A percentile compares a stretch with the other conserved stretches of the same genome.
These are phyloP conservation scores for Fraxinus baroniana DNA, from an alignment of 305 asterid genomes.

Conservation along the genomic window DNA sequence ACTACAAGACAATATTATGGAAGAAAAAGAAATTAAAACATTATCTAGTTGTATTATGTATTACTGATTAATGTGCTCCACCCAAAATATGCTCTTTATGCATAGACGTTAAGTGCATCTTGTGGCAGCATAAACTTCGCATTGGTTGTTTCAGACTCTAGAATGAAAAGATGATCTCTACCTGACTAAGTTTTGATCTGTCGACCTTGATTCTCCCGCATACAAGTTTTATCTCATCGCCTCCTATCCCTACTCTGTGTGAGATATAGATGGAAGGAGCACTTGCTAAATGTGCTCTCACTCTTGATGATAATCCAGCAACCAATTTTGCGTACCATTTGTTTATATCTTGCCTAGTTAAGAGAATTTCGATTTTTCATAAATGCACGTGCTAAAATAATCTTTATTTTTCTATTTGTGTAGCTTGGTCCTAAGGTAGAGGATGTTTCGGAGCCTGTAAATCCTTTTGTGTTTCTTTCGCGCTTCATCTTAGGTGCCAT, in stretches of 20 bases:
- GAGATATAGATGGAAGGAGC: neutral
- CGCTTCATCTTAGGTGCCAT: conserved; percentile 73
- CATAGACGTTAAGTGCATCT: neutral
- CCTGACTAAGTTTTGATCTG: neutral
- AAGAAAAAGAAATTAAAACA: neutral
- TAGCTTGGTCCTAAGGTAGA: conserved; percentile 92
- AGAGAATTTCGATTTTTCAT: neutral
- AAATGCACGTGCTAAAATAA: neutral
- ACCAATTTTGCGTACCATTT: neutral
- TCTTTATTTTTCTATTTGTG: conserved; percentile 3
- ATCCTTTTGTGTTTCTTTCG: conserved; percentile 52
- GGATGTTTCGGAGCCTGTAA: conserved; percentile 69
- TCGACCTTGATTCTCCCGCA: neutral
- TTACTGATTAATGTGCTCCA: neutral
- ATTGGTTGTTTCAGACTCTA: neutral
- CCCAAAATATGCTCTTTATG: neutral
- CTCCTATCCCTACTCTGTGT: neutral
- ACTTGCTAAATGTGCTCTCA: neutral
- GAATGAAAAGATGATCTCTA: neutral
- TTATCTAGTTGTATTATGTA: neutral
- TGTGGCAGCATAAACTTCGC: neutral
- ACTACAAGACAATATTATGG: neutral
- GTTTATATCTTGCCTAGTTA: neutral
- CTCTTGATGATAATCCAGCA: neutral
- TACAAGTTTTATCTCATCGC: neutral